Percentiles rank a stretch among this genome's conserved stretches.
phyloP scores from a whole-genome alignment of 2,329 filamentous ascomycete genomes.

The Diplodia sapinea region DNA sequence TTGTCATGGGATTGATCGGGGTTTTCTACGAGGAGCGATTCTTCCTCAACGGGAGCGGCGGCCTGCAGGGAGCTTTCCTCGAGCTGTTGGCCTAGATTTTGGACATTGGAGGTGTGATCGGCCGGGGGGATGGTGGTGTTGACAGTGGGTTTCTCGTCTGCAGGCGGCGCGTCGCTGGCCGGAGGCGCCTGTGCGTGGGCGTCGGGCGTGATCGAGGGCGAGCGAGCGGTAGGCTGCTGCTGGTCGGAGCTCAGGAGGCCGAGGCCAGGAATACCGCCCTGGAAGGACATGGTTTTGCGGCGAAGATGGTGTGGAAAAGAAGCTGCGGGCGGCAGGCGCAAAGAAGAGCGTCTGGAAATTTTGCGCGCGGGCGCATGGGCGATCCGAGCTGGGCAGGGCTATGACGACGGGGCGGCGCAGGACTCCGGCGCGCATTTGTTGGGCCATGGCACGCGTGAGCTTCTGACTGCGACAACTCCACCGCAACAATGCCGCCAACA shows the following conservation, averaged over 20 bases:
- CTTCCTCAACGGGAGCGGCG: slow-evolving; percentile 41
- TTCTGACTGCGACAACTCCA: neutral
- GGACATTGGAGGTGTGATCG: slow-evolving; percentile 1
- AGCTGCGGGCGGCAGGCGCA: slow-evolving; percentile 3
- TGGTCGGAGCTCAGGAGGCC: slow-evolving; percentile 38
- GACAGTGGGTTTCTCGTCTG: neutral
- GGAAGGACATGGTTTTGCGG: slow-evolving; percentile 14
- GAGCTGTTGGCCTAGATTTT: slow-evolving; percentile 36
- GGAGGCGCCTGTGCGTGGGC: slow-evolving; percentile 34
- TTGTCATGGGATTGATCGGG: neutral
- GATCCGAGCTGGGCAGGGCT: slow-evolving; percentile 21
- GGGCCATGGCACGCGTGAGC: slow-evolving; percentile 12
- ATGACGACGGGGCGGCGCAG: slow-evolving; percentile 13
- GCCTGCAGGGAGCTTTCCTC: slow-evolving; percentile 46
- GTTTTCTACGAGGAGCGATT: slow-evolving; percentile 31
- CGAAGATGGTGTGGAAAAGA: neutral
- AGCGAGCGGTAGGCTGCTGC: neutral
- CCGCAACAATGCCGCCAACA: slow-evolving; percentile 23
- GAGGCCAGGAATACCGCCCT: slow-evolving; percentile 43
- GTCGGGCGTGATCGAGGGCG: neutral
- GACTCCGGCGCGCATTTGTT: slow-evolving; percentile 24
- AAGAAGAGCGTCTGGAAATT: slow-evolving; percentile 28
- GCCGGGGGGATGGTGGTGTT: neutral
- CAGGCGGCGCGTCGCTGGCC: neutral
- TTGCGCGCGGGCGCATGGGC: slow-evolving; percentile 16